Evolutionary conservation across 495 filamentous ascomycete species (phyloP).

Genomic region (Lasiosphaeriaceae sp.): DNA sequence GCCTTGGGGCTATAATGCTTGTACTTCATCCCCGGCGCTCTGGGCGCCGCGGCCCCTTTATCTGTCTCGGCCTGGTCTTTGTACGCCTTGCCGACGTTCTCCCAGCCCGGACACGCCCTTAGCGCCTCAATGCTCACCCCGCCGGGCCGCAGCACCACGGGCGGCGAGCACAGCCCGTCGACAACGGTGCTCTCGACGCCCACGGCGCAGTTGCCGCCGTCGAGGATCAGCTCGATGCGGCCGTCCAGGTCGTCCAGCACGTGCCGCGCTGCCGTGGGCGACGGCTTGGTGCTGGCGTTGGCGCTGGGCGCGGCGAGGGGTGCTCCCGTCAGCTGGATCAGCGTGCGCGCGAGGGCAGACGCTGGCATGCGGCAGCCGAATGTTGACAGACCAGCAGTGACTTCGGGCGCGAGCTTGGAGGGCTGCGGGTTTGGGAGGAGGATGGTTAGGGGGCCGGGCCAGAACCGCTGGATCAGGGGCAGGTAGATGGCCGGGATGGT

Average conservation of each 20-base stretch:
- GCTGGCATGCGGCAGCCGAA: slow-evolving; percentile 91
- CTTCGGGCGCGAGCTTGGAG: slow-evolving; percentile 66
- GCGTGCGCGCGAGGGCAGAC: slow-evolving; percentile 73
- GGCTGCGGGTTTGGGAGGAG: slow-evolving; percentile 65
- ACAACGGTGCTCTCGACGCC: slow-evolving; percentile 97
- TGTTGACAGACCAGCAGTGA: slow-evolving; percentile 75
- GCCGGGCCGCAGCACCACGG: slow-evolving; percentile 79
- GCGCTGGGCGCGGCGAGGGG: slow-evolving; percentile 94
- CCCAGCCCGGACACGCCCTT: slow-evolving; percentile 72
- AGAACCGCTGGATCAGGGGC: slow-evolving; percentile 76
- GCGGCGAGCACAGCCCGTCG: slow-evolving; percentile 77
- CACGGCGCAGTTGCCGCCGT: slow-evolving; percentile 80
- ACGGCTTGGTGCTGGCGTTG: slow-evolving; percentile 88
- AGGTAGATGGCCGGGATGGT: slow-evolving; percentile 78
- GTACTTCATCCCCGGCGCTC: slow-evolving; percentile 98
- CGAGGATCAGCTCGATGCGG: slow-evolving; percentile 83
- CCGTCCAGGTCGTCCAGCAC: slow-evolving; percentile 80
- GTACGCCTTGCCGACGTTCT: slow-evolving; percentile 69
- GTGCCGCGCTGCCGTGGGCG: slow-evolving; percentile 83
- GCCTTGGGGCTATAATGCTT: slow-evolving; percentile 94
- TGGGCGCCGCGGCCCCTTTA: slow-evolving; percentile 48
- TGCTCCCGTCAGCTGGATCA: slow-evolving; percentile 70
- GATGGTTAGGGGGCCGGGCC: slow-evolving; percentile 93
- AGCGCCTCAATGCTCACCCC: slow-evolving; percentile 87
- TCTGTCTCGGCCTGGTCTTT: slow-evolving; percentile 57